Evolutionary conservation across 441 rosid genomes (phyloP), one percentile per base, ranked within the genome.

Genomic region (Populus hybrid): DNA sequence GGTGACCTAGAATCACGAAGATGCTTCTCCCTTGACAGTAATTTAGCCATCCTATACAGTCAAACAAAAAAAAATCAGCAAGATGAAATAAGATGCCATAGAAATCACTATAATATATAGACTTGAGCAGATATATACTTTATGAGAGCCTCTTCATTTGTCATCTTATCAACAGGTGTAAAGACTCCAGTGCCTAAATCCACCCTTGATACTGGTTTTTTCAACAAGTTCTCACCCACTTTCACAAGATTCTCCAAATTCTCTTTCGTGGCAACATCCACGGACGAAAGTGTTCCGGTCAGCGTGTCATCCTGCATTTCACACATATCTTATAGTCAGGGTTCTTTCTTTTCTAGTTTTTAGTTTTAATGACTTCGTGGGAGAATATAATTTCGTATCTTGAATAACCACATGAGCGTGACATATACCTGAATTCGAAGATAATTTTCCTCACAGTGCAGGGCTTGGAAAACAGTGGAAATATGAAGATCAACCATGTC

Each of bases 401-500:
- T 36, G 9, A 36, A 36, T 36, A 2, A 36, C 40, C 40, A 36
- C 40, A 36, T 9, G 40, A 36, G 40, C 40, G 40, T 2, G 40
- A 8, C 12, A 23, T 42, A 38, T 76, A 89, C 90, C 82, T 91
- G 90, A 75, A 91, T 88, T 18, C 91, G 84, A 28, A 89, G 85
- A 70, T 90, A 89, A 75, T 85, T 88, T 57, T 85, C 76, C 53
- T 84, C 83, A 1, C 89, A 86, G 66, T 77, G 85, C 7, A 90
- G 91, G 50, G 91, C 90, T 68, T 82, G 83, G 53, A 91, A 91
- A 7, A 89, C 84, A 0, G 76, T 79, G 42, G 89, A 82, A 38
- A 86, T 79, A 59, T 89, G 93, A 26, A 82, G 81, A 73, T 93
- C 88, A 57, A 90, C 91, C 90, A 90, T 85, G 76, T 91, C 91